Percentiles rank a stretch among this genome's conserved stretches.
Conservation (phyloP, 2,329 filamentous ascomycete genomes). For the Geoglossum cookeanum region DNA sequence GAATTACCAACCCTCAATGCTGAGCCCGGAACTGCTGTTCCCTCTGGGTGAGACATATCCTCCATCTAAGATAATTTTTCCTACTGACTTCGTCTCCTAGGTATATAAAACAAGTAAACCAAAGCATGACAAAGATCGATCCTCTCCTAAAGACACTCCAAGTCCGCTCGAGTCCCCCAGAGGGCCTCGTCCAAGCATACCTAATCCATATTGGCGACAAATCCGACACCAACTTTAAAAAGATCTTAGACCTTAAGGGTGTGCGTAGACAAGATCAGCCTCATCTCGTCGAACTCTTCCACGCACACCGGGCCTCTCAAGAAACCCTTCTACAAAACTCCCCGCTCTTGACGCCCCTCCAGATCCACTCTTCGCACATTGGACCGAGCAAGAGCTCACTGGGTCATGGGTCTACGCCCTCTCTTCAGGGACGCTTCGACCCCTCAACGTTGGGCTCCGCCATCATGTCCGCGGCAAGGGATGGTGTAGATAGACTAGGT, state of each 20-base stretch:
- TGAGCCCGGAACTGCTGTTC: slow-evolving; percentile 37
- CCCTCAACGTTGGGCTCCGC: slow-evolving; percentile 69
- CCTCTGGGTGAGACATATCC: slow-evolving; percentile 24
- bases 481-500: slow-evolving; percentile 62
- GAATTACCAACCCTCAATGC: slow-evolving; percentile 45
- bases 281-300: slow-evolving; percentile 75
- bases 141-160: slow-evolving; percentile 91
- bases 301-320: slow-evolving; percentile 52
- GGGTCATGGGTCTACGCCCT: slow-evolving; percentile 10
- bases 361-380: slow-evolving; percentile 26
- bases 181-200: slow-evolving; percentile 91
- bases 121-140: slow-evolving; percentile 71
- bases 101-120: slow-evolving; percentile 73
- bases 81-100: slow-evolving; percentile 24
- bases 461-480: slow-evolving; percentile 69
- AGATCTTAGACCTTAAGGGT: slow-evolving; percentile 89
- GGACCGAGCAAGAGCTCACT: slow-evolving; percentile 11
- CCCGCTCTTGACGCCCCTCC: slow-evolving; percentile 48
- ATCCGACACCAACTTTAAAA: slow-evolving; percentile 86
- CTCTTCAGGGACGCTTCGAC: slow-evolving; percentile 47
- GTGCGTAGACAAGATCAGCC: slow-evolving; percentile 68
- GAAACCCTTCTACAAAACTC: slow-evolving; percentile 52
- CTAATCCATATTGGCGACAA: slow-evolving; percentile 91
- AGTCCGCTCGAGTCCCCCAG: slow-evolving; percentile 75
- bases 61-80: slow-evolving; percentile 5